These are phyloP conservation scores for Cordia subcordata DNA, from an alignment of 257 asterid species.

Conservation along the genomic window DNA sequence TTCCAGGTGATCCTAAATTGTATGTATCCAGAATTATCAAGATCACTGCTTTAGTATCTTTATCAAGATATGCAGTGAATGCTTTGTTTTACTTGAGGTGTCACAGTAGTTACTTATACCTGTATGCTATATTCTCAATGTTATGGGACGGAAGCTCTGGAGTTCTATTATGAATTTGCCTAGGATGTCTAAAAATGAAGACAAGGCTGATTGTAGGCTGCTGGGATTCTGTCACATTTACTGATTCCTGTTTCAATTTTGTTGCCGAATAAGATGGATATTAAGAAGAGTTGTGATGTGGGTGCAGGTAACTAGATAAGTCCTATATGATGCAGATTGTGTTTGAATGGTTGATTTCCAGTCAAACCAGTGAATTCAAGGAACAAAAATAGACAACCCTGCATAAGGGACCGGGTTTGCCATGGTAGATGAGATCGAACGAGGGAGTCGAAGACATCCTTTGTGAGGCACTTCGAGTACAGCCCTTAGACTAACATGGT, in stretches of 20 bases:
- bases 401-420: background rate
- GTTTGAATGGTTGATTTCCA: background rate
- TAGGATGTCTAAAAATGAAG: too few relatives aligned
- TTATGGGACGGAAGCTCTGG: too few relatives aligned
- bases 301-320: slow-evolving; percentile 82
- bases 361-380: background rate
- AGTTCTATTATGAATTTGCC: too few relatives aligned
- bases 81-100: too few relatives aligned
- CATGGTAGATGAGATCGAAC: background rate
- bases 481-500: slow-evolving; percentile 19
- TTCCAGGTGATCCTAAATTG: too few relatives aligned
- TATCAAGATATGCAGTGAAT: too few relatives aligned
- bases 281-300: background rate
- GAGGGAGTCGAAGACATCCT: slow-evolving; percentile 7
- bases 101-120: too few relatives aligned
- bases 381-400: background rate
- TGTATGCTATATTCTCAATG: too few relatives aligned
- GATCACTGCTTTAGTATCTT: too few relatives aligned
- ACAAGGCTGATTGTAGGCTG: too few relatives aligned
- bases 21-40: too few relatives aligned
- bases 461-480: slow-evolving; percentile 7
- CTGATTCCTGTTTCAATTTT: background rate
- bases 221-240: background rate
- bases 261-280: background rate
- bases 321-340: slow-evolving; percentile 46